Percentiles rank a stretch among this genome's conserved stretches.
These are phyloP conservation scores for Chaetomidium leptoderma DNA, from an alignment of 495 filamentous ascomycete species.

Conservation along the genomic window DNA sequence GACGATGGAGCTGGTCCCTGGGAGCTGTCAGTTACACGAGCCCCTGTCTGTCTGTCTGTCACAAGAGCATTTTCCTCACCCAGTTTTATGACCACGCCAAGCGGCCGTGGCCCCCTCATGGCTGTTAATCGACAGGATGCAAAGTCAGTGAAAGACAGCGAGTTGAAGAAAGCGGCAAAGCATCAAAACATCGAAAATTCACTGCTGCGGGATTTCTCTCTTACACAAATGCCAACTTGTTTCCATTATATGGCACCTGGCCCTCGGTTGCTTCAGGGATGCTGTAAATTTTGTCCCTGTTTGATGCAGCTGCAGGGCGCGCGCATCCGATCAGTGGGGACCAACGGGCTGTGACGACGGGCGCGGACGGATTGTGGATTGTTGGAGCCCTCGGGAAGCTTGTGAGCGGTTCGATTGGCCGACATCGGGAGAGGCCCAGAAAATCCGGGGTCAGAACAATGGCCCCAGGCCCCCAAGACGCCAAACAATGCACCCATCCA, in stretches of 20 bases:
- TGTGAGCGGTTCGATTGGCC: slow-evolving; percentile 18
- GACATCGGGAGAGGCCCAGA: slow-evolving; percentile 21
- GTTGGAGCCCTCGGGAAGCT: background rate
- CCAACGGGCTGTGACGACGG: slow-evolving; percentile 5
- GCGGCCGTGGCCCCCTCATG: slow-evolving; percentile 51
- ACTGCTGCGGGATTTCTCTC: slow-evolving; percentile 14
- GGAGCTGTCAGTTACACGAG: slow-evolving; percentile 3
- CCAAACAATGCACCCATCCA: slow-evolving; percentile 10
- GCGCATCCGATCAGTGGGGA: slow-evolving; percentile 15
- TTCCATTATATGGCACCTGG: slow-evolving; percentile 23
- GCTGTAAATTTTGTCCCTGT: slow-evolving; percentile 12
- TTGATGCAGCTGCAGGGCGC: slow-evolving; percentile 18
- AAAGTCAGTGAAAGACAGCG: slow-evolving; percentile 2
- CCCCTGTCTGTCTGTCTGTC: background rate
- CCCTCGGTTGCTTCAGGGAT: slow-evolving; percentile 10
- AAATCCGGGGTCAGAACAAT: slow-evolving; percentile 2
- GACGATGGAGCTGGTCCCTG: slow-evolving; percentile 96
- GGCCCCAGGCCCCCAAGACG: no score
- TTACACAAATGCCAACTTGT: slow-evolving; percentile 23
- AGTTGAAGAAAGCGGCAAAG: background rate
- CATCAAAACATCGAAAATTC: background rate
- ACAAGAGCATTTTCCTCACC: slow-evolving; percentile 68
- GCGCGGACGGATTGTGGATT: no score
- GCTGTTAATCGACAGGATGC: slow-evolving; percentile 25
- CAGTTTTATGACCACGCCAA: slow-evolving; percentile 89